Conservation (phyloP, 345 rosid genomes). For the Boechera divaricarpa region DNA sequence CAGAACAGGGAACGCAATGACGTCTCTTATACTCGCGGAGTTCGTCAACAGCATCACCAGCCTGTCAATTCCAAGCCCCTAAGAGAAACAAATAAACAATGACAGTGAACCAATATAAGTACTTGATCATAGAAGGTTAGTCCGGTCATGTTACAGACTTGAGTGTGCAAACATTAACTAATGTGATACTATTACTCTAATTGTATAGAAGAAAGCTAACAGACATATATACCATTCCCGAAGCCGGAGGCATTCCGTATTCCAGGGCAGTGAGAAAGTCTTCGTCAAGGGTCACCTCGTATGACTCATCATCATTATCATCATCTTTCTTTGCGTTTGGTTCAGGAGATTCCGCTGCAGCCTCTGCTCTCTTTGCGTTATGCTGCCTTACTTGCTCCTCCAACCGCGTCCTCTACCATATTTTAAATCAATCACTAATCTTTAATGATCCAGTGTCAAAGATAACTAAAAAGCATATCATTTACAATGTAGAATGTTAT, state of each 20-base stretch:
- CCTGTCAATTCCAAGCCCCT: conserved; percentile 98
- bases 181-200: background rate
- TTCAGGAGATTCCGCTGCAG: conserved; percentile 44
- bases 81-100: conserved; percentile 11
- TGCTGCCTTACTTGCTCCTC: conserved; percentile 97
- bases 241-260: conserved; percentile 99
- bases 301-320: conserved; percentile 73
- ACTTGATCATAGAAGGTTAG: background rate
- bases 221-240: conserved; percentile 79
- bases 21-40: conserved; percentile 90
- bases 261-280: conserved; percentile 94
- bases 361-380: conserved; percentile 69
- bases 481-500: background rate
- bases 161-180: background rate
- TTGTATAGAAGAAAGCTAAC: background rate
- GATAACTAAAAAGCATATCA: conserved; percentile 2
- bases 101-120: conserved; percentile 7
- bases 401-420: conserved; percentile 73
- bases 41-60: conserved; percentile 88
- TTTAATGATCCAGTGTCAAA: conserved; percentile 17
- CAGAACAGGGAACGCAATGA: conserved; percentile 88
- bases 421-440: conserved; percentile 10
- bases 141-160: conserved; percentile 1
- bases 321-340: conserved; percentile 53
- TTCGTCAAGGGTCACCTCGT: conserved; percentile 91